These are phyloP conservation scores for Eucalyptus regnans DNA, from an alignment of 345 rosid species.

Conservation along the genomic window DNA sequence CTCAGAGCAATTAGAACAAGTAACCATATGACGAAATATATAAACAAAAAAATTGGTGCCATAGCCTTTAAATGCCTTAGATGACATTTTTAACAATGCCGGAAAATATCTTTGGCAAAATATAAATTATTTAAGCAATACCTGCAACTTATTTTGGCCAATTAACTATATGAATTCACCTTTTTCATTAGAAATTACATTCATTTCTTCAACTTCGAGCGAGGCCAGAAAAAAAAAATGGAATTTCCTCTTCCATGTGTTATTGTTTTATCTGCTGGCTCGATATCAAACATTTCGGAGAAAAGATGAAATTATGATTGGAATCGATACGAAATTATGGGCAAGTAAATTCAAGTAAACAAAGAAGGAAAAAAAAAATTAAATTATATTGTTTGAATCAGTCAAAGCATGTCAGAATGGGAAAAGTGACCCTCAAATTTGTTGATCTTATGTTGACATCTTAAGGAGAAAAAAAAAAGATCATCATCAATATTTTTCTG, in stretches of 20 bases:
- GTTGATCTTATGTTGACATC: neutral
- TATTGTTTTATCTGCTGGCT: neutral
- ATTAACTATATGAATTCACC: neutral
- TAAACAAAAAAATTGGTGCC: neutral
- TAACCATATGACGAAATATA: neutral
- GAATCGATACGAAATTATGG: neutral
- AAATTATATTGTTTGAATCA: neutral
- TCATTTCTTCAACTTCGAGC: neutral
- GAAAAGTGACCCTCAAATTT: neutral
- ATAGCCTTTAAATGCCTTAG: neutral
- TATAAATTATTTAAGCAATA: neutral
- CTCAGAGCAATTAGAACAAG: neutral
- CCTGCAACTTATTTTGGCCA: neutral
- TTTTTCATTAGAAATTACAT: neutral
- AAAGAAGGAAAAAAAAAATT: neutral
- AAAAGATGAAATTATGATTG: neutral
- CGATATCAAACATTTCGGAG: neutral
- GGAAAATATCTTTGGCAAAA: neutral
- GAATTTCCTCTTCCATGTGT: neutral
- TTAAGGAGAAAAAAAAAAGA: neutral
- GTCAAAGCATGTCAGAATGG: neutral
- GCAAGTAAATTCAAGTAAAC: neutral
- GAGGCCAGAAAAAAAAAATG: neutral
- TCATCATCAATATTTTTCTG: neutral
- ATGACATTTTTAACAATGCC: neutral